A percentile compares a stretch with the other conserved stretches of the same genome.
phyloP scores from a whole-genome alignment of 805 yeast genomes.

The Candida krabiensis region DNA sequence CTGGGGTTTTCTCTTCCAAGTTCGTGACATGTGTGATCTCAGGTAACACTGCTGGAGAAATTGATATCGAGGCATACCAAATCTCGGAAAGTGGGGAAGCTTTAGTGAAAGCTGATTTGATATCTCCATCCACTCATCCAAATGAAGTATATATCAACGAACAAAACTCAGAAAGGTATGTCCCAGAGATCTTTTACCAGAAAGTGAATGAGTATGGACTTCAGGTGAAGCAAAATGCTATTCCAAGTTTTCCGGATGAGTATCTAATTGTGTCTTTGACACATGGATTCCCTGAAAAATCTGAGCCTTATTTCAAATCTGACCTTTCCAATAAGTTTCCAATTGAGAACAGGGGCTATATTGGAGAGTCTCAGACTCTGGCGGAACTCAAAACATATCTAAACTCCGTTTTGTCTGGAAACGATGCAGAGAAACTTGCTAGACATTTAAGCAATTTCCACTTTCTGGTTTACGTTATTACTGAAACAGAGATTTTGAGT shows the following conservation, averaged over 20 bases:
- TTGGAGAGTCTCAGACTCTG: constrained; percentile 75
- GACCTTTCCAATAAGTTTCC: constrained; percentile 49
- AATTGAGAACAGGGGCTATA: constrained; percentile 74
- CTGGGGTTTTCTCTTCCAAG: constrained; percentile 76
- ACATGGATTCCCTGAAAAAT: constrained; percentile 84
- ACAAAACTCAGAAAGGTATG: constrained; percentile 73
- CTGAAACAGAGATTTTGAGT: constrained; percentile 56
- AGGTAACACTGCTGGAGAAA: constrained; percentile 86
- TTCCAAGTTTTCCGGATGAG: constrained; percentile 93
- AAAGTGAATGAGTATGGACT: constrained; percentile 84
- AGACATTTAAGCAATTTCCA: constrained; percentile 68
- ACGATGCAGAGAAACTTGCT: constrained; percentile 21
- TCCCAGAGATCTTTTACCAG: constrained; percentile 90
- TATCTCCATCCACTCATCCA: constrained; percentile 88
- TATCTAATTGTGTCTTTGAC: constrained; percentile 81
- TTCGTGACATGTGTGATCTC: constrained; percentile 91
- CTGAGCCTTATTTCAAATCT: constrained; percentile 50
- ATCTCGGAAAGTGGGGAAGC: constrained; percentile 88
- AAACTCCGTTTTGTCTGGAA: constrained; percentile 10
- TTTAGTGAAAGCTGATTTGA: constrained; percentile 79
- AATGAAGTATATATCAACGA: constrained; percentile 78
- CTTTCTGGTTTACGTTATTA: constrained; percentile 54
- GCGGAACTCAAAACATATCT: constrained; percentile 52
- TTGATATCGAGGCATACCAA: constrained; percentile 89
- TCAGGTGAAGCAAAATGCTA: constrained; percentile 84